Evolutionary conservation across 2,329 filamentous ascomycete genomes (phyloP).

Genomic region (Aspergillus sp.): DNA sequence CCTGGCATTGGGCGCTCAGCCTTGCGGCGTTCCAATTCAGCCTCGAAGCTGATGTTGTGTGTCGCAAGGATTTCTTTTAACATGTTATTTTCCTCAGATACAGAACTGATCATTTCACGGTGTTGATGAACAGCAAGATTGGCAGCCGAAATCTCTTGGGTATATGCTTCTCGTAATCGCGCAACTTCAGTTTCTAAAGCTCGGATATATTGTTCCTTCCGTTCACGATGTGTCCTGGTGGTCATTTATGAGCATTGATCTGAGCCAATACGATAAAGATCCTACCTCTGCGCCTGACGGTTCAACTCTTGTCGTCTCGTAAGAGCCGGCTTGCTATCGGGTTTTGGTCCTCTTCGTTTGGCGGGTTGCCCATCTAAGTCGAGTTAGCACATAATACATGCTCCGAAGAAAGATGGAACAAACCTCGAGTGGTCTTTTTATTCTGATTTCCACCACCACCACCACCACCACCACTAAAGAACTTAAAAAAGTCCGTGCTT

Average conservation of each 20-base stretch:
- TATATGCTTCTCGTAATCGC: conserved; percentile 71
- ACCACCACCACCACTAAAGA: conserved; percentile 54
- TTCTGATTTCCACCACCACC: conserved; percentile 51
- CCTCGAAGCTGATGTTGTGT: conserved; percentile 60
- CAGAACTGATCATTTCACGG: conserved; percentile 70
- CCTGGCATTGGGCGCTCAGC: conserved; percentile 28
- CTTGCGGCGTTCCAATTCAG: conserved; percentile 43
- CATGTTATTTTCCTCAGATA: conserved; percentile 76
- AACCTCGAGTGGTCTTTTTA: conserved; percentile 77
- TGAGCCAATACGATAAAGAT: not conserved
- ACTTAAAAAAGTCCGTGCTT: conserved; percentile 47
- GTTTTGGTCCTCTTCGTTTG: conserved; percentile 91
- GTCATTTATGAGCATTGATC: conserved; percentile 15
- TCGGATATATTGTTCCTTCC: conserved; percentile 96
- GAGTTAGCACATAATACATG: not conserved
- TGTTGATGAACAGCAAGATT: conserved; percentile 56
- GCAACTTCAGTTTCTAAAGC: conserved; percentile 88
- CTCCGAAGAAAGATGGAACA: conserved; percentile 13
- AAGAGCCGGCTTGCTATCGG: conserved; percentile 90
- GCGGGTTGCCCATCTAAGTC: conserved; percentile 73
- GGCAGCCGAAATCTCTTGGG: conserved; percentile 66
- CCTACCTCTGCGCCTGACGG: conserved; percentile 87
- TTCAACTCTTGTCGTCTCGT: conserved; percentile 93
- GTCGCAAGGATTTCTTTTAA: conserved; percentile 63
- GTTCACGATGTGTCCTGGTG: conserved; percentile 85